Evolutionary conservation across 23 red algal species (phyloP).

Genomic region (Gracilaria vermiculophylla): DNA sequence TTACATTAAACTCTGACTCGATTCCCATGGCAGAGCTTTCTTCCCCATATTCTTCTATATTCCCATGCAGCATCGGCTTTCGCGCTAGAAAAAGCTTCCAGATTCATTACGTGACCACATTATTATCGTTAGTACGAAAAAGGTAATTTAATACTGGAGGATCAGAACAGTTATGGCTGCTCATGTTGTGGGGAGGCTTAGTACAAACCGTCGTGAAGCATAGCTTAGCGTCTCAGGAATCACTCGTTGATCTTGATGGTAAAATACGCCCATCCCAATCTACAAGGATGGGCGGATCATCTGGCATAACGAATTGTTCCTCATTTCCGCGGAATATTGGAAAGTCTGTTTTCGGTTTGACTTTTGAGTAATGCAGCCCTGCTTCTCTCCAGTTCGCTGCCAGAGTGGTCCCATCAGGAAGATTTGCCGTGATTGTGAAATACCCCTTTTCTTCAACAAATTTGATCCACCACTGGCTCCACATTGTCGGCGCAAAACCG

Average conservation of each 20-base stretch:
- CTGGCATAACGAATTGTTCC: slow-evolving; percentile 68
- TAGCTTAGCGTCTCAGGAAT: neutral
- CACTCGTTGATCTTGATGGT: neutral
- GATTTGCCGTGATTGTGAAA: slow-evolving; percentile 65
- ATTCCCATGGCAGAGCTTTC: neutral
- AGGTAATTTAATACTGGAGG: neutral
- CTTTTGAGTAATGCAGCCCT: slow-evolving; percentile 63
- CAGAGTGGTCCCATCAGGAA: slow-evolving; percentile 63
- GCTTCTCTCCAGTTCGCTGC: slow-evolving; percentile 69
- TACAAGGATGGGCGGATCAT: slow-evolving; percentile 30
- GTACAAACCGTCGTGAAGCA: neutral
- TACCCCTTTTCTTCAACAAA: slow-evolving; percentile 61
- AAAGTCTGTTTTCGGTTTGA: slow-evolving; percentile 45
- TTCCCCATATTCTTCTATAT: neutral
- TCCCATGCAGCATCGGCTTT: neutral
- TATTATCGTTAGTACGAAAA: neutral
- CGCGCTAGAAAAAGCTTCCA: neutral
- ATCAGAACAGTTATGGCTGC: neutral
- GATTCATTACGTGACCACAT: no score
- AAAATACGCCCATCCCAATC: slow-evolving; percentile 69
- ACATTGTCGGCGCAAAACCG: slow-evolving; percentile 63
- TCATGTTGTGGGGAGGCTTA: neutral
- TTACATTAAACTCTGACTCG: neutral
- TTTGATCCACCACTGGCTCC: slow-evolving; percentile 78
- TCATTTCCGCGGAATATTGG: slow-evolving; percentile 44